These are phyloP conservation scores for Lecanicillium sp. DNA, from an alignment of 2,329 filamentous ascomycete genomes.

Conservation along the genomic window DNA sequence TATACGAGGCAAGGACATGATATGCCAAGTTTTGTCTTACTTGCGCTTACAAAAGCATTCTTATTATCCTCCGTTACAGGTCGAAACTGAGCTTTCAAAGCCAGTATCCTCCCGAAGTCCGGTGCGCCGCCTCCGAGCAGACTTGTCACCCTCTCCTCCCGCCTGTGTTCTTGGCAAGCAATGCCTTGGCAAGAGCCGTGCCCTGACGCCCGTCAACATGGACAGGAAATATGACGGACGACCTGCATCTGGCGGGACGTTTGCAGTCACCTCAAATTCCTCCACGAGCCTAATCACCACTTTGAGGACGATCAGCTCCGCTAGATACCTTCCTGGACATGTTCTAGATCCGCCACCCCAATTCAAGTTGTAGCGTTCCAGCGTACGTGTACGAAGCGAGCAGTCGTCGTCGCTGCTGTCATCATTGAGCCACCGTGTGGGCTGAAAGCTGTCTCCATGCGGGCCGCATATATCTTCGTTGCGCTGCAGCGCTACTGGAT, in stretches of 20 bases:
- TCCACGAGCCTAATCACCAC: constrained; percentile 30
- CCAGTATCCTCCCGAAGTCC: no score
- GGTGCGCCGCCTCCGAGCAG: no score
- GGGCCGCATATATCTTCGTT: constrained; percentile 40
- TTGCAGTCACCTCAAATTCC: constrained; percentile 35
- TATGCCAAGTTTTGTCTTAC: no score
- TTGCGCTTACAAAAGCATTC: no score
- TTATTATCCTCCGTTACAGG: no score
- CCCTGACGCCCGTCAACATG: constrained; percentile 40
- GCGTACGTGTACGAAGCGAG: constrained; percentile 20
- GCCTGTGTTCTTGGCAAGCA: no score
- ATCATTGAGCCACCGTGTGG: constrained; percentile 36
- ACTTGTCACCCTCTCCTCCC: no score
- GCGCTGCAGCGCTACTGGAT: constrained; percentile 40
- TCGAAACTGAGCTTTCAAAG: no score
- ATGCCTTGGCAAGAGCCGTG: constrained; percentile 22
- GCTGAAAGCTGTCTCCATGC: constrained; percentile 33
- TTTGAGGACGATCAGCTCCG: constrained; percentile 41
- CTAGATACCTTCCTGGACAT: constrained; percentile 42
- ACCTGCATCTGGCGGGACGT: constrained; percentile 27
- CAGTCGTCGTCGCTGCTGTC: constrained; percentile 13
- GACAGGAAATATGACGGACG: constrained; percentile 42
- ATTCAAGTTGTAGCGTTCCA: constrained; percentile 40
- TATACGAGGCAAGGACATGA: no score
- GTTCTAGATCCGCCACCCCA: constrained; percentile 44